phyloP scores from a whole-genome alignment of 306 rosid species.

The Ceratonia siliqua region DNA sequence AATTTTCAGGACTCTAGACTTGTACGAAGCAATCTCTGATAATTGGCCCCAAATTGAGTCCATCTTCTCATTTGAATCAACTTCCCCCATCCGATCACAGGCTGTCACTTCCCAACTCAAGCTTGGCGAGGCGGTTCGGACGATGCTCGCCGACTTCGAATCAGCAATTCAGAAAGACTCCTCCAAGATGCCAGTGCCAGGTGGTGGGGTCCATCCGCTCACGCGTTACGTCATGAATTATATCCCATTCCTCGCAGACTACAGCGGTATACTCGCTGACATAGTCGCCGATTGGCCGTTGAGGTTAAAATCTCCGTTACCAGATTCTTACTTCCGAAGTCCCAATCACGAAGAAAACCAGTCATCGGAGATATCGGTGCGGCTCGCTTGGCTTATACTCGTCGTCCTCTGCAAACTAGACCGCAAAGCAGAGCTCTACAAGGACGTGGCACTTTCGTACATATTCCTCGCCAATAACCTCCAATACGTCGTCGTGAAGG shows the following conservation, averaged over 20 bases:
- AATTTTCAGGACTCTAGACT: conserved; percentile 60
- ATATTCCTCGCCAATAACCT: conserved; percentile 80
- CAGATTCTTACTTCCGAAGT: conserved; percentile 60
- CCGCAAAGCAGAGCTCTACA: conserved; percentile 59
- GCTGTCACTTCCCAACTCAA: conserved; percentile 46
- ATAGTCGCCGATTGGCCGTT: conserved; percentile 63
- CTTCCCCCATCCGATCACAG: conserved; percentile 45
- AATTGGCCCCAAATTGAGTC: conserved; percentile 62
- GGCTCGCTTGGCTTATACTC: conserved; percentile 71
- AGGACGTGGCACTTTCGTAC: conserved; percentile 73
- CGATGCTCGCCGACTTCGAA: conserved; percentile 68
- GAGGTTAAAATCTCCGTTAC: conserved; percentile 48
- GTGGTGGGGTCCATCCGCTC: conserved; percentile 77
- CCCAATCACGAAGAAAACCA: conserved; percentile 32
- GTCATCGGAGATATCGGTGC: conserved; percentile 39
- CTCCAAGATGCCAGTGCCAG: conserved; percentile 48
- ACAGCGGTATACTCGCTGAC: conserved; percentile 50
- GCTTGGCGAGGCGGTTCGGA: conserved; percentile 48
- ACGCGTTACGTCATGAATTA: conserved; percentile 89
- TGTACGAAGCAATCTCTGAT: conserved; percentile 67
- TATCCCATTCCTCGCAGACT: conserved; percentile 60
- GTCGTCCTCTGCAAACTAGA: conserved; percentile 81
- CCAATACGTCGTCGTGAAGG: conserved; percentile 69
- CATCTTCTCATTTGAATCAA: conserved; percentile 69
- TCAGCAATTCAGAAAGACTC: conserved; percentile 66